Conservation (phyloP, 176 grass and related monocot genomes). For the Puya raimondii region DNA sequence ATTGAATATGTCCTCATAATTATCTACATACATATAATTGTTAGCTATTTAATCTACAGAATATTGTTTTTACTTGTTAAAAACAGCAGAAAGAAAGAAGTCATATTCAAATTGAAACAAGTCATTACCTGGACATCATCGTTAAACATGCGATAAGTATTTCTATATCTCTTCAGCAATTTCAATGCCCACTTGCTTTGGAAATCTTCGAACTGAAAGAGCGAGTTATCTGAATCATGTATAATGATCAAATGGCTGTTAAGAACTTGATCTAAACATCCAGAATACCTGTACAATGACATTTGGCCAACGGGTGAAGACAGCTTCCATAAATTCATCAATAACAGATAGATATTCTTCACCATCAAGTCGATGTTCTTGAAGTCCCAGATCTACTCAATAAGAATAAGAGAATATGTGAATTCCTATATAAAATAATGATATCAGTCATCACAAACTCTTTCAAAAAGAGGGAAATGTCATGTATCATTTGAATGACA, state of each 20-base stretch:
- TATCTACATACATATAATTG: neutral
- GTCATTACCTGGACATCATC: constrained; percentile 90
- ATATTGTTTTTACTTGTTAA: neutral
- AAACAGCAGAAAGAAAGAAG: neutral
- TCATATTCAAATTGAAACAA: neutral
- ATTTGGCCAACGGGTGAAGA: constrained; percentile 92
- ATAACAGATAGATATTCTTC: constrained; percentile 91
- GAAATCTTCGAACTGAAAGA: constrained; percentile 91
- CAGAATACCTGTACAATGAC: constrained; percentile 87
- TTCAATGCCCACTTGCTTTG: constrained; percentile 99
- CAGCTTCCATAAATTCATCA: constrained; percentile 99
- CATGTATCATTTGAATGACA: neutral
- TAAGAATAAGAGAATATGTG: constrained; percentile 23
- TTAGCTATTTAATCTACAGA: constrained; percentile 1
- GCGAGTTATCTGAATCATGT: constrained; percentile 5
- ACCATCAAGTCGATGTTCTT: constrained; percentile 89
- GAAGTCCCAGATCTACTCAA: constrained; percentile 59
- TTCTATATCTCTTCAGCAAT: constrained; percentile 87
- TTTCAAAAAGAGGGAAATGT: neutral
- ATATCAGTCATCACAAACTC: neutral
- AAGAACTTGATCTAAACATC: constrained; percentile 1
- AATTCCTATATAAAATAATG: neutral
- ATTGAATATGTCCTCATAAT: neutral
- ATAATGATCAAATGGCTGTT: constrained; percentile 4
- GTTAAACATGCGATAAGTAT: constrained; percentile 95